Base-by-base conservation (phyloP, 2,329 filamentous ascomycete species). In the Diplodia scrobiculata region DNA sequence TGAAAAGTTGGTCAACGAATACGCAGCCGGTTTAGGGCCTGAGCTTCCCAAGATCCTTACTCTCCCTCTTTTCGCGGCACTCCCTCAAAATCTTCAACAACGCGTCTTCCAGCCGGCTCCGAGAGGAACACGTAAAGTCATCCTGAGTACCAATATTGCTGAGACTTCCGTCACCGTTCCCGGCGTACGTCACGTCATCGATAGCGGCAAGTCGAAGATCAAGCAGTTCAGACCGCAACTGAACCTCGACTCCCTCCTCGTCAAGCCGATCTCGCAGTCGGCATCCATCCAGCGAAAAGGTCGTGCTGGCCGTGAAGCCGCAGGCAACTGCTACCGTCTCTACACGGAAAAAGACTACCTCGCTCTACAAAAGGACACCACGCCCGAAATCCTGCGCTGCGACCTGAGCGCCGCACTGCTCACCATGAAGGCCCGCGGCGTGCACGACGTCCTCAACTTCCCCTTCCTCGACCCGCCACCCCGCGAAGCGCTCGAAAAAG, bases 141-240 rank as follows among this genome's bases (percentile, higher is more conserved):
- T 99, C 0, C 81, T 99, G 0, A 89, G 93, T 0, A 99, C 95
- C 14, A 99, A 99, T 73, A 98, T 99, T 72, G 95, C 95, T n/a
- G 95, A 99, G 77, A 98, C 95, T 0, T 98, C 95, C 0, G 91
- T 99, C 67, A 99, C 95, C 0, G 93, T 99, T 0, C 90, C 94
- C 0, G 95, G 95, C 1, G 92, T 99, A 6, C 87, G 91, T 4
- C 95, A 90, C 71, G 94, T 99, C 10, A 85, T 99, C 21, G 95
- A 99, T 74, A 91, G 91, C 65, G 95, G 95, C 53, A 97, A 97
- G 73, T 91, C 91, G 9, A 99, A 99, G 75, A 86, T 96, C 69
- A 97, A 97, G 78, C 90, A 96, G 70, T 99, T 92, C 75, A 89
- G 93, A 14, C 86, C 90, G 17, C 85, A 89, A 0, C 84, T 98